Conservation (phyloP, 768 basidiomycete genomes). For the Boletus fagicola region DNA sequence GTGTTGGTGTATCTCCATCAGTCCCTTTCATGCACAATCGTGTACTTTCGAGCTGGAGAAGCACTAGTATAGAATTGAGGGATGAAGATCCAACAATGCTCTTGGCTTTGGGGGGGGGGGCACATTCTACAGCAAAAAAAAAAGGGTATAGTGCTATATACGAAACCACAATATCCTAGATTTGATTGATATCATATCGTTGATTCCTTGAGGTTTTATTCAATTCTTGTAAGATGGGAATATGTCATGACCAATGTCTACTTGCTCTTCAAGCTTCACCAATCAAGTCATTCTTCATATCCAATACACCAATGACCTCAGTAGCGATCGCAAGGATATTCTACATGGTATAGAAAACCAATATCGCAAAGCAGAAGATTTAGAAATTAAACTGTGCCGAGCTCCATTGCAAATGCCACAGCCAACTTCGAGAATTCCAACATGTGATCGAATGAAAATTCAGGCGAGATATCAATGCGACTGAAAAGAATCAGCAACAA, state of each 20-base stretch:
- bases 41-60: not conserved
- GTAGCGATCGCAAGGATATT: not conserved
- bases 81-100: not conserved
- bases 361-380: not conserved
- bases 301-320: too few relatives aligned
- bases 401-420: constrained; percentile 75
- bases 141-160: too few relatives aligned
- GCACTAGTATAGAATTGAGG: not conserved
- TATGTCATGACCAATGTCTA: too few relatives aligned
- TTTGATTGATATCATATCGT: too few relatives aligned
- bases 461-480: constrained; percentile 79
- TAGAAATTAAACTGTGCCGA: constrained; percentile 43
- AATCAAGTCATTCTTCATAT: too few relatives aligned
- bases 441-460: constrained; percentile 92
- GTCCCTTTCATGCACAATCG: not conserved
- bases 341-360: not conserved
- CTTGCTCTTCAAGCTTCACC: too few relatives aligned
- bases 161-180: too few relatives aligned
- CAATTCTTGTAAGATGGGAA: too few relatives aligned
- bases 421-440: constrained; percentile 83
- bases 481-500: constrained; percentile 39
- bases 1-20: not conserved
- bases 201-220: too few relatives aligned
- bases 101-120: not conserved
- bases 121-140: not conserved